Base-by-base conservation (phyloP, 495 filamentous ascomycete genomes). In the Physcia stellaris region DNA sequence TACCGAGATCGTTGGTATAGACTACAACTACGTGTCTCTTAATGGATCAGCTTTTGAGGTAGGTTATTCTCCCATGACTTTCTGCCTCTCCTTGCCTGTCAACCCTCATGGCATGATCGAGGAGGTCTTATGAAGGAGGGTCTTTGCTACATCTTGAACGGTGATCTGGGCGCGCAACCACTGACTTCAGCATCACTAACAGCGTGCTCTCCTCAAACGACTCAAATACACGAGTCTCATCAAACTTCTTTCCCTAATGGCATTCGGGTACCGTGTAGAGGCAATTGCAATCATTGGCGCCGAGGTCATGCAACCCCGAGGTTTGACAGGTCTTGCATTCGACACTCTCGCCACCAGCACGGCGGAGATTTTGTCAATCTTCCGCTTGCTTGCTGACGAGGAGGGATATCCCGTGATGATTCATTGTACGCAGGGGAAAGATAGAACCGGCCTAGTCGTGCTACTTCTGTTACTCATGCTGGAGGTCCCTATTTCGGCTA, bases 361-460 rank as follows among this genome's bases (percentile, higher is more conserved):
- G 0, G 41, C 50, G 2, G 82, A 87, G 55, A 70, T 94, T 15
- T 66, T 62, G 5, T 51, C 70, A 19, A 48, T 72, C 6, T 74
- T 79, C 30, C 62, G 68, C 4, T 35, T 71, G 7, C 54, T 73
- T 23, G 61, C 64, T 6, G 45, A 62, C 3, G 46, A 60, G 4
- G 41, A 47, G 3, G 57, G 64, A 12, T 77, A 77, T 28, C 82
- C 83, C 0, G 42, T 74, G 4, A 52, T 88, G 2, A 51, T 87
- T 4, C 85, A 90, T 61, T 92, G 86, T 59, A 86, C 83, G 3
- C 82, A 90, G 51, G 86, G 86, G 24, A 94, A 94, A 50, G 86
- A 92, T 52, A 71, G 83, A 0, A 90, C 85, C 0, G 86, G 86
- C 0, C 60, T 90, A 2, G 61, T 82, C 17, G 56, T 83, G n/a